phyloP scores from a whole-genome alignment of 108 stramenopile species.

The Cyclotella distinguenda region DNA sequence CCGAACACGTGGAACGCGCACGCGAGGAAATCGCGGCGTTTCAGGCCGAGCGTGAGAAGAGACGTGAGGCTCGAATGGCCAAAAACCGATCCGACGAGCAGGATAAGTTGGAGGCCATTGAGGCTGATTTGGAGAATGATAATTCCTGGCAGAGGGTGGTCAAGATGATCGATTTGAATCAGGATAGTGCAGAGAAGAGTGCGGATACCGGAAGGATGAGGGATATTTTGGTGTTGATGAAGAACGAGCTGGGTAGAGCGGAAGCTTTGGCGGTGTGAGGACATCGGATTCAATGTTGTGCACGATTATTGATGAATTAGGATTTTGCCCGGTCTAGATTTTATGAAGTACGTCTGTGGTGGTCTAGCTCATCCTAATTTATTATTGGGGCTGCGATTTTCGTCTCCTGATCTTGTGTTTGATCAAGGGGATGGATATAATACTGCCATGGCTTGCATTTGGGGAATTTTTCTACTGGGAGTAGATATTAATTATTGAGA shows the following conservation, averaged over 20 bases:
- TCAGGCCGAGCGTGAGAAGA: constrained; percentile 62
- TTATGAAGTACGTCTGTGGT: no score
- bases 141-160: constrained; percentile 86
- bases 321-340: no score
- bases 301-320: no score
- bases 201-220: constrained; percentile 79
- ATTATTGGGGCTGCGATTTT: no score
- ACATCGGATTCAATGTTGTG: not conserved
- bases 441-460: no score
- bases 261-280: constrained; percentile 54
- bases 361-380: no score
- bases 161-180: constrained; percentile 85
- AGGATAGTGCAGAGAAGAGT: constrained; percentile 62
- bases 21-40: constrained; percentile 62
- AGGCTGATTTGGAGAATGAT: constrained; percentile 91
- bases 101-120: constrained; percentile 89
- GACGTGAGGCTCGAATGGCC: constrained; percentile 73
- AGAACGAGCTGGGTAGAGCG: constrained; percentile 81
- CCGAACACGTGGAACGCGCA: constrained; percentile 65
- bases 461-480: no score
- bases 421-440: no score
- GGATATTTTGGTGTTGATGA: constrained; percentile 78
- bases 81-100: constrained; percentile 89
- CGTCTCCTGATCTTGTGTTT: no score
- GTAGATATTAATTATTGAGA: no score